A percentile compares a stretch with the other conserved stretches of the same genome.
phyloP scores from a whole-genome alignment of 768 basidiomycete species.

The Tylopilus felleus region DNA sequence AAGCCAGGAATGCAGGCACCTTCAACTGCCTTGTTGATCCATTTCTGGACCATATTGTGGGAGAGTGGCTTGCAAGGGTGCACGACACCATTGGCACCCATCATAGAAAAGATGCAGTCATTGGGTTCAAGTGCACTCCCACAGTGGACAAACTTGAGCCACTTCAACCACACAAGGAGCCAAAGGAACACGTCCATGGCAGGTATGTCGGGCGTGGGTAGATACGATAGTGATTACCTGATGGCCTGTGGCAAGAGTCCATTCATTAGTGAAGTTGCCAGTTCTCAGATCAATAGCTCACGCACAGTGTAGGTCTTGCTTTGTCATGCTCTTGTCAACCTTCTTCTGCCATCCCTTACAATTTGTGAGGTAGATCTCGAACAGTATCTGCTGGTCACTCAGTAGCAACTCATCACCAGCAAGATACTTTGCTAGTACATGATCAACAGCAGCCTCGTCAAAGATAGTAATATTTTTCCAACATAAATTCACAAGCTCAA shows the following conservation, averaged over 20 bases:
- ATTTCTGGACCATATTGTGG: slow-evolving; percentile 29
- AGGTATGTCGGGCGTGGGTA: slow-evolving; percentile 31
- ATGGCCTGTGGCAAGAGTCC: not conserved
- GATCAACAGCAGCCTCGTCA: not conserved
- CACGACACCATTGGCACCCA: slow-evolving; percentile 8
- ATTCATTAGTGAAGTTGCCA: no score
- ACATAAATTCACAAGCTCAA: slow-evolving; percentile 29
- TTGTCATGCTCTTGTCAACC: slow-evolving; percentile 24
- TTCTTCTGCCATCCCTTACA: slow-evolving; percentile 26
- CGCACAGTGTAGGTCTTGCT: slow-evolving; percentile 12
- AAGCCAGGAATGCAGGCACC: not conserved
- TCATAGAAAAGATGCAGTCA: slow-evolving; percentile 34
- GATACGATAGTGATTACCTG: slow-evolving; percentile 32
- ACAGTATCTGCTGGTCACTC: slow-evolving; percentile 11
- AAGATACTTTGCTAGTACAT: slow-evolving; percentile 2
- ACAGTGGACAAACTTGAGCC: slow-evolving; percentile 3
- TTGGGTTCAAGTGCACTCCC: slow-evolving; percentile 14
- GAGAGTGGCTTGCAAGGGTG: slow-evolving; percentile 24
- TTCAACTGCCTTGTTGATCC: slow-evolving; percentile 25
- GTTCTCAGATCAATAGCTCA: no score
- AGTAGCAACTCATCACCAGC: not conserved
- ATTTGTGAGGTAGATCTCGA: slow-evolving; percentile 21
- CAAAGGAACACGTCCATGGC: slow-evolving; percentile 31
- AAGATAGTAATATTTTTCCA: slow-evolving; percentile 14
- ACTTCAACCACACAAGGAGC: slow-evolving; percentile 21